phyloP scores from a whole-genome alignment of 1,139 yeast species.

The Saccharomyces hybrid region DNA sequence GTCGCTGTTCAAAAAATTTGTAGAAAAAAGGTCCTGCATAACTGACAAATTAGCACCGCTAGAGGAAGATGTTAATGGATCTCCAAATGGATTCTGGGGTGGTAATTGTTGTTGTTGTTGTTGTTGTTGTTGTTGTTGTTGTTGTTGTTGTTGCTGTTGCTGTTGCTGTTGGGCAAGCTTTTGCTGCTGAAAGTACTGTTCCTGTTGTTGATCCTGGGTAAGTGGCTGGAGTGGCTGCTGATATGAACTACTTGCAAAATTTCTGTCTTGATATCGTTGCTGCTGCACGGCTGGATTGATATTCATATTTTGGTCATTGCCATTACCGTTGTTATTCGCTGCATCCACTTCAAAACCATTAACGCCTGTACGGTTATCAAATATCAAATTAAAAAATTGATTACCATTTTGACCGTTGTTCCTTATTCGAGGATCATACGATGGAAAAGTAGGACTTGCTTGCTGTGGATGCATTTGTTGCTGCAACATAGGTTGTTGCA shows the following conservation, averaged over 20 bases:
- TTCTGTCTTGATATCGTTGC: neutral
- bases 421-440: slow-evolving; percentile 1
- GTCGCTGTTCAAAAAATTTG: slow-evolving; percentile 19
- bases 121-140: neutral
- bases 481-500: neutral
- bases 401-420: slow-evolving; percentile 4
- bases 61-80: neutral
- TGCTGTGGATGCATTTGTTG: neutral
- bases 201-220: slow-evolving; percentile 3
- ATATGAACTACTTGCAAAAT: neutral
- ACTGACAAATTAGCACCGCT: slow-evolving; percentile 6
- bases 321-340: neutral
- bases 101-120: slow-evolving; percentile 8
- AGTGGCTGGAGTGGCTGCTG: neutral
- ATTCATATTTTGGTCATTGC: neutral
- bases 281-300: neutral
- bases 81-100: neutral
- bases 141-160: slow-evolving; percentile 15
- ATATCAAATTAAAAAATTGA: slow-evolving; percentile 25
- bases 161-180: neutral
- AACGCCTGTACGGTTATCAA: slow-evolving; percentile 3
- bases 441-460: neutral
- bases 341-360: neutral
- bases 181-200: slow-evolving; percentile 7
- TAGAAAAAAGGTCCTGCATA: slow-evolving; percentile 17